These are phyloP conservation scores for Dittrichia graveolens DNA, from an alignment of 129 eudicot genomes.

Conservation along the genomic window DNA sequence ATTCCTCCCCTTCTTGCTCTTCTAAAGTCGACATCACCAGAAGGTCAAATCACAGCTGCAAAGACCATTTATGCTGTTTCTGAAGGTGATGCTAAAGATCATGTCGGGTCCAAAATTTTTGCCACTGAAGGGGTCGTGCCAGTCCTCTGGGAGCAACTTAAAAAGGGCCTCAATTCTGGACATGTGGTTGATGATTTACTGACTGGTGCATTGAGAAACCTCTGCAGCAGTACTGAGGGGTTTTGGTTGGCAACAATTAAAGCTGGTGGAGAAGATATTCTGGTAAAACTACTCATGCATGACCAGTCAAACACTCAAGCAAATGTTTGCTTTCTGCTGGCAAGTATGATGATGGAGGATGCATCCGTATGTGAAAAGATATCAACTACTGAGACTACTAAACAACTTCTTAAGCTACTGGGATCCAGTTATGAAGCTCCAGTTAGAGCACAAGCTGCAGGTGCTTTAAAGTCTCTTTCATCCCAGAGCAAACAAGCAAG, in stretches of 20 bases:
- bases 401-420: conserved; percentile 78
- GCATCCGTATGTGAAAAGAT: conserved; percentile 81
- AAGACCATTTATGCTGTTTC: conserved; percentile 95
- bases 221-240: conserved; percentile 86
- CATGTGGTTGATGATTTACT: conserved; percentile 73
- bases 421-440: conserved; percentile 91
- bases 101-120: conserved; percentile 93
- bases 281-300: conserved; percentile 72
- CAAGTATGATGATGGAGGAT: conserved; percentile 95
- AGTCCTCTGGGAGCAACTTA: conserved; percentile 88
- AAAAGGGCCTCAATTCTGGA: conserved; percentile 82
- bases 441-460: conserved; percentile 98
- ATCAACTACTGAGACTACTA: conserved; percentile 74
- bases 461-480: conserved; percentile 91
- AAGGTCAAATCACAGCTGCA: conserved; percentile 95
- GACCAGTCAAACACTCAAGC: conserved; percentile 86
- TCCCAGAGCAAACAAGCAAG: conserved; percentile 95
- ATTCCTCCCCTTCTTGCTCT: conserved; percentile 97
- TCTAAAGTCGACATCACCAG: conserved; percentile 86
- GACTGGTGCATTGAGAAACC: conserved; percentile 91
- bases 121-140: conserved; percentile 99
- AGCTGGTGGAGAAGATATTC: conserved; percentile 88
- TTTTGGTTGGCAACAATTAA: conserved; percentile 87
- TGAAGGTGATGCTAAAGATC: conserved; percentile 94
- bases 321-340: conserved; percentile 88